phyloP scores from a whole-genome alignment of 352 stramenopile genomes.

The Globisporangium cystogenes region DNA sequence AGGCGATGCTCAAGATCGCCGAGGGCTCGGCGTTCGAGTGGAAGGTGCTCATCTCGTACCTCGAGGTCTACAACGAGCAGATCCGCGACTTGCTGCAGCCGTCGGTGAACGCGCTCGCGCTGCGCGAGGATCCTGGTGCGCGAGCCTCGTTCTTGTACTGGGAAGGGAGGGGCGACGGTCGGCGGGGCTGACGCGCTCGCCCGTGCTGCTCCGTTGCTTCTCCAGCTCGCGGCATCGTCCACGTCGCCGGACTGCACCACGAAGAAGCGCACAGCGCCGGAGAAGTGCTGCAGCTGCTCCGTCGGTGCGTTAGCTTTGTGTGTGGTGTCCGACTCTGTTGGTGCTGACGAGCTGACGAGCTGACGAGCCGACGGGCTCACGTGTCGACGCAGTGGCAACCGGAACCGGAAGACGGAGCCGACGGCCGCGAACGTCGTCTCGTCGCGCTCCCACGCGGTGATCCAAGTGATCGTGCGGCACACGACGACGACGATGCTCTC shows the following conservation, averaged over 20 bases:
- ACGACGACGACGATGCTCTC: slow-evolving; percentile 45
- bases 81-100: slow-evolving; percentile 87
- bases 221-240: slow-evolving; percentile 37
- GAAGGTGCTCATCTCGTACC: slow-evolving; percentile 79
- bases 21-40: slow-evolving; percentile 57
- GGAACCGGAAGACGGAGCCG: slow-evolving; percentile 51
- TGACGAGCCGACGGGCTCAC: no score
- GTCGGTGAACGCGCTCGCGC: slow-evolving; percentile 16
- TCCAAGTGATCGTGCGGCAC: slow-evolving; percentile 68
- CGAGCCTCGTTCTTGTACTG: no score
- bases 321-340: neutral
- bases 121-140: slow-evolving; percentile 48
- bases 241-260: slow-evolving; percentile 48
- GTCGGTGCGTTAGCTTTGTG: slow-evolving; percentile 16
- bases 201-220: neutral
- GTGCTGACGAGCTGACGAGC: no score
- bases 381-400: slow-evolving; percentile 28
- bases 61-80: slow-evolving; percentile 93
- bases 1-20: slow-evolving; percentile 33
- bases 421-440: slow-evolving; percentile 81
- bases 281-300: slow-evolving; percentile 42
- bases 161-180: no score
- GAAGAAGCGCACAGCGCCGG: slow-evolving; percentile 37
- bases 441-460: slow-evolving; percentile 78
- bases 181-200: neutral